phyloP scores from a whole-genome alignment of 1,284 basidiomycete genomes.

The Ustilago trichophora region DNA sequence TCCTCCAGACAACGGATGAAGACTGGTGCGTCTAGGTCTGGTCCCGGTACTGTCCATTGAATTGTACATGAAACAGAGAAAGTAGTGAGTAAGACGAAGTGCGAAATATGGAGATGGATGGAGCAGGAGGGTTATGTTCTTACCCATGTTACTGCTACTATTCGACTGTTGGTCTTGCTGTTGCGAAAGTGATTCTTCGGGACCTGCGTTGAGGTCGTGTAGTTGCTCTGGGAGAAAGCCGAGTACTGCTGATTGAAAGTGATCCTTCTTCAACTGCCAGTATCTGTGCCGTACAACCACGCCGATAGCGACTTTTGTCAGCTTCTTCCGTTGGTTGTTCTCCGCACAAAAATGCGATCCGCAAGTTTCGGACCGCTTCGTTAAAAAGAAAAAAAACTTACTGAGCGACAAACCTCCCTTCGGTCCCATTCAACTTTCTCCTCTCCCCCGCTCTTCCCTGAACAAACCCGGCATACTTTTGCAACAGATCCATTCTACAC shows the following conservation, averaged over 20 bases:
- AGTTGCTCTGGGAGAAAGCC: constrained; percentile 55
- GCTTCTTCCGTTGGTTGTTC: too few relatives aligned
- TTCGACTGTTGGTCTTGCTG: constrained; percentile 12
- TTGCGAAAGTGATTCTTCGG: constrained; percentile 2
- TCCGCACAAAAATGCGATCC: too few relatives aligned
- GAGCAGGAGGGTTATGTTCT: not conserved
- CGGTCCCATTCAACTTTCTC: constrained; percentile 41
- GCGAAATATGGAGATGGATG: too few relatives aligned
- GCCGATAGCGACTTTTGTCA: too few relatives aligned
- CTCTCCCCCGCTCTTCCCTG: constrained; percentile 11
- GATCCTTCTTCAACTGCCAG: constrained; percentile 42
- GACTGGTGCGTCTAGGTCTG: constrained; percentile 58
- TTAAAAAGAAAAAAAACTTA: too few relatives aligned
- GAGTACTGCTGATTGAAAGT: constrained; percentile 47
- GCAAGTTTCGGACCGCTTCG: too few relatives aligned
- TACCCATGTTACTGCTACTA: constrained; percentile 52
- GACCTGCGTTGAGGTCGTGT: constrained; percentile 38
- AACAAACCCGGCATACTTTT: constrained; percentile 47
- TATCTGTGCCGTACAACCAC: too few relatives aligned
- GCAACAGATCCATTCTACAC: constrained; percentile 50
- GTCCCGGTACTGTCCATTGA: constrained; percentile 35
- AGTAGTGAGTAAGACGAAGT: too few relatives aligned
- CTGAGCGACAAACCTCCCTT: constrained; percentile 46
- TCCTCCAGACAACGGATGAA: constrained; percentile 60
- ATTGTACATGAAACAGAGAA: too few relatives aligned